A percentile compares a stretch with the other conserved stretches of the same genome.
These are phyloP conservation scores for Chlorella sp. DNA, from an alignment of 139 green algal genomes.

Conservation along the genomic window DNA sequence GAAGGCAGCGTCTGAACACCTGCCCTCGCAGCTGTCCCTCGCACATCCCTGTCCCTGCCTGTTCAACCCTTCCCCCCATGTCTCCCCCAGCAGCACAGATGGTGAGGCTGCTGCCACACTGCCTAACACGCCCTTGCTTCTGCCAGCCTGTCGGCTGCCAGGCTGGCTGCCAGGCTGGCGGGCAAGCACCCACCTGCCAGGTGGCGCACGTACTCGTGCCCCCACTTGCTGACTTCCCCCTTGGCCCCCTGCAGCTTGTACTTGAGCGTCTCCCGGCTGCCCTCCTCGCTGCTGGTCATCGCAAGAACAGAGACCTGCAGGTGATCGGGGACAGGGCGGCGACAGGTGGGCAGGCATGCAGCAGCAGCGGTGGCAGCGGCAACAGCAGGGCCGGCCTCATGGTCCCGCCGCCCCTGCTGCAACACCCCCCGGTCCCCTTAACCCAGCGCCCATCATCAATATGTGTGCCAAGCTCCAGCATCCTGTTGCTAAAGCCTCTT, in stretches of 20 bases:
- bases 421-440: too few species aligned
- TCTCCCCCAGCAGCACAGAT: neutral
- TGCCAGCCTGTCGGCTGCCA: too few species aligned
- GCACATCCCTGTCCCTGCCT: neutral
- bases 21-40: neutral
- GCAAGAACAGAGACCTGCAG: constrained; percentile 88
- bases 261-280: constrained; percentile 82
- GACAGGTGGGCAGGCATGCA: neutral
- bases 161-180: too few species aligned
- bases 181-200: constrained; percentile 80
- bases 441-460: neutral
- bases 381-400: neutral
- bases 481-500: too few species aligned
- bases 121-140: too few species aligned
- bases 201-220: constrained; percentile 97
- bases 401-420: neutral
- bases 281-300: constrained; percentile 86
- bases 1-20: neutral
- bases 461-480: neutral
- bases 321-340: neutral
- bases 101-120: too few species aligned
- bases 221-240: constrained; percentile 81
- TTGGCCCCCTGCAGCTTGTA: constrained; percentile 74
- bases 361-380: neutral
- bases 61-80: too few species aligned